A percentile compares a stretch with the other conserved stretches of the same genome.
Evolutionary conservation across 345 rosid species (phyloP).

Genomic region (Erodium maritimum): DNA sequence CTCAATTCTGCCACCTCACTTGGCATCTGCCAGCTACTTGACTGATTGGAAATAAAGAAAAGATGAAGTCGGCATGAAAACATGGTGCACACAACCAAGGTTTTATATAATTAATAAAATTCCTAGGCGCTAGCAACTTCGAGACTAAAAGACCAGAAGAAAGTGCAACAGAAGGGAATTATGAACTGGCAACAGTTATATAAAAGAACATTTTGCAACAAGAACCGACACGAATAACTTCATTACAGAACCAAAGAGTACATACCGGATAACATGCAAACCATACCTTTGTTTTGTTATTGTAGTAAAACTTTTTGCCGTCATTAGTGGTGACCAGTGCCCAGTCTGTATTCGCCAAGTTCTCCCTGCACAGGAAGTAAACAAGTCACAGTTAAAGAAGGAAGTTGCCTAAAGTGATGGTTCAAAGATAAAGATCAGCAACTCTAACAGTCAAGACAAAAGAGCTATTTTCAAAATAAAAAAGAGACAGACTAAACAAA

Average conservation of each 20-base stretch:
- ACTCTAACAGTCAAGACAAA: background rate
- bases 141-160: no score
- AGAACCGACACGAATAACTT: constrained; percentile 3
- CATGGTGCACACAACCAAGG: background rate
- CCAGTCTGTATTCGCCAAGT: constrained; percentile 82
- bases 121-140: no score
- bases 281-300: constrained; percentile 72
- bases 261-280: background rate
- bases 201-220: background rate
- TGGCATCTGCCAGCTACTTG: constrained; percentile 97
- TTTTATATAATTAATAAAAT: no score
- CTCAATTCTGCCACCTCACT: constrained; percentile 61
- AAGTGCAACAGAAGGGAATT: no score
- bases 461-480: no score
- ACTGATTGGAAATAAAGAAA: constrained; percentile 28
- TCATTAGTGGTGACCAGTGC: constrained; percentile 72
- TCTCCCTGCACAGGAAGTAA: constrained; percentile 42
- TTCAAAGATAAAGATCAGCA: background rate
- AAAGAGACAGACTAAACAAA: background rate
- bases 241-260: background rate
- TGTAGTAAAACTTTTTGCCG: constrained; percentile 85
- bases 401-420: background rate
- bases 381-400: background rate
- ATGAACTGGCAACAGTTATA: background rate
- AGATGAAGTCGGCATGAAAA: background rate